These are phyloP conservation scores for Spinacia oleracea DNA, from an alignment of 179 eudicot species.

Conservation along the genomic window DNA sequence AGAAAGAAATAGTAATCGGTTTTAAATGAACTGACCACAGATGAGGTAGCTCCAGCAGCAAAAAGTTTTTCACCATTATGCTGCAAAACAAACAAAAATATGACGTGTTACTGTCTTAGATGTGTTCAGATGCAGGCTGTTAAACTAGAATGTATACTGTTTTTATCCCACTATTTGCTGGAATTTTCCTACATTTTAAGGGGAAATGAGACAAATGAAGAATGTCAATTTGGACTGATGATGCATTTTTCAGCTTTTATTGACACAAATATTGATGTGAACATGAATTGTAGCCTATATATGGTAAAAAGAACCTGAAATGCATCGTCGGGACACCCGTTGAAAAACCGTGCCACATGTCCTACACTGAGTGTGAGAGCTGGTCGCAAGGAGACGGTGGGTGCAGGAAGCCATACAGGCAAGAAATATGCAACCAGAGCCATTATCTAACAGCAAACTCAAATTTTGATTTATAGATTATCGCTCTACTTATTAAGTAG, in stretches of 20 bases:
- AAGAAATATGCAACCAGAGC: too few relatives aligned
- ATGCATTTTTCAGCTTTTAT: background rate
- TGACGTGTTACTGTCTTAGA: slow-evolving; percentile 8
- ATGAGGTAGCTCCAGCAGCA: slow-evolving; percentile 66
- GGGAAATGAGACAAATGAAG: background rate
- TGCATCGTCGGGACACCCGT: slow-evolving; percentile 84
- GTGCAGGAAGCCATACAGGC: too few relatives aligned
- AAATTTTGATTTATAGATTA: too few relatives aligned
- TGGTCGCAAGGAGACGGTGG: slow-evolving; percentile 72
- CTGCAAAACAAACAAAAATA: slow-evolving; percentile 36
- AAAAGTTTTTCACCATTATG: slow-evolving; percentile 71
- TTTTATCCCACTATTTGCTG: background rate
- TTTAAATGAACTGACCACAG: slow-evolving; percentile 46
- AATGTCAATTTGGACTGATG: background rate
- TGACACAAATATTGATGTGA: background rate
- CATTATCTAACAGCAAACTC: too few relatives aligned
- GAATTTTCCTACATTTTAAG: background rate
- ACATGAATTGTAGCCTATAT: background rate
- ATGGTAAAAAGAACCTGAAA: slow-evolving; percentile 59
- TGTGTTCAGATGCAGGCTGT: background rate
- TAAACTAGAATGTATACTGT: background rate
- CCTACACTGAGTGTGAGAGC: slow-evolving; percentile 61
- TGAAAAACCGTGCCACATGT: slow-evolving; percentile 59
- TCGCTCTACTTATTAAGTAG: too few relatives aligned
- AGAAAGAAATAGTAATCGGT: too few relatives aligned